These are phyloP conservation scores for Senna tora DNA, from an alignment of 306 rosid genomes.

Conservation along the genomic window DNA sequence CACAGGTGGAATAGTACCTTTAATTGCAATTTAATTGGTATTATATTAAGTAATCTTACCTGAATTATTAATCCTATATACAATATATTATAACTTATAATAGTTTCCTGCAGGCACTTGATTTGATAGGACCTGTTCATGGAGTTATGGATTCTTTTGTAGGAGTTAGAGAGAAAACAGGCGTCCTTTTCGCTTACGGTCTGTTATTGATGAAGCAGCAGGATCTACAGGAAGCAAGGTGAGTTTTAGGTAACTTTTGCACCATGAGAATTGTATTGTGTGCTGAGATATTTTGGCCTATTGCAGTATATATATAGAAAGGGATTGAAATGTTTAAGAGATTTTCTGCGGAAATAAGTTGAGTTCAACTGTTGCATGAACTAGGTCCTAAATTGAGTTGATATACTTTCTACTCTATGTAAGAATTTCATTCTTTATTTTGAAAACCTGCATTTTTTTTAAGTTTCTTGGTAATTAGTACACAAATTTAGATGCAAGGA, in stretches of 20 bases:
- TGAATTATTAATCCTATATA: slow-evolving; percentile 8
- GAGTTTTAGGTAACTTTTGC: slow-evolving; percentile 34
- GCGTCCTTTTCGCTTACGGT: slow-evolving; percentile 90
- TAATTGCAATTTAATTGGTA: slow-evolving; percentile 17
- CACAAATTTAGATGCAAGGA: slow-evolving; percentile 10
- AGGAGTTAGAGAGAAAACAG: slow-evolving; percentile 98
- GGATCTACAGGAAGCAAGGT: slow-evolving; percentile 97
- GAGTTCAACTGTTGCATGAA: slow-evolving; percentile 16
- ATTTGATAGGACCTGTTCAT: slow-evolving; percentile 88
- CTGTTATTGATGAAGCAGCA: slow-evolving; percentile 91
- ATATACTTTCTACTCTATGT: slow-evolving; percentile 8
- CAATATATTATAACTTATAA: slow-evolving; percentile 35
- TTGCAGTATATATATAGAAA: not conserved
- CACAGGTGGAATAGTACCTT: slow-evolving; percentile 61
- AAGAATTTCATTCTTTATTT: slow-evolving; percentile 30
- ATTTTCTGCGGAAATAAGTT: slow-evolving; percentile 24
- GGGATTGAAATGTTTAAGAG: slow-evolving; percentile 1
- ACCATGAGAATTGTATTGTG: not conserved
- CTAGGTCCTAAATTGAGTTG: not conserved
- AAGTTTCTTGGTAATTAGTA: slow-evolving; percentile 8
- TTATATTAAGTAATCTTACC: slow-evolving; percentile 19
- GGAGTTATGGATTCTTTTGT: slow-evolving; percentile 93
- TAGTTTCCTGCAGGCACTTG: slow-evolving; percentile 79
- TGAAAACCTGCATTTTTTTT: not conserved
- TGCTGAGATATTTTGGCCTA: slow-evolving; percentile 6